These are phyloP conservation scores for Xylariaceae sp. DNA, from an alignment of 2,329 filamentous ascomycete genomes.

Conservation along the genomic window DNA sequence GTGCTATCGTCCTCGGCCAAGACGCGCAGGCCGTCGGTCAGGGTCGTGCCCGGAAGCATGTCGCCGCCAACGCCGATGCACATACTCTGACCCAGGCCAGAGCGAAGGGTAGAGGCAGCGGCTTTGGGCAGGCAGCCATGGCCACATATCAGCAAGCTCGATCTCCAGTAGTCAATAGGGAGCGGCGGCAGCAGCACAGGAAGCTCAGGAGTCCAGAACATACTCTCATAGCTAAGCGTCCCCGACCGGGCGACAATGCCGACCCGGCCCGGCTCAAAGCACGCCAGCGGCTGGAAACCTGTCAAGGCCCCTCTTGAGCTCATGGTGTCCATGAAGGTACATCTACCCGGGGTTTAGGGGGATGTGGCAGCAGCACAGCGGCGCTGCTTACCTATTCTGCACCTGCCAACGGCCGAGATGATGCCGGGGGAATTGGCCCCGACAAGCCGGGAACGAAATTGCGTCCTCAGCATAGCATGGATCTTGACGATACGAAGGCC, in stretches of 20 bases:
- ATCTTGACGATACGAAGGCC: conserved; percentile 49
- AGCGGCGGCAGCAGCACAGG: not conserved
- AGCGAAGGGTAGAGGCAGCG: conserved; percentile 62
- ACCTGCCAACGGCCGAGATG: conserved; percentile 62
- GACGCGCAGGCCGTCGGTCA: conserved; percentile 61
- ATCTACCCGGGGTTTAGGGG: no score
- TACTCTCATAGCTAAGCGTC: conserved; percentile 62
- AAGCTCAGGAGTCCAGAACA: conserved; percentile 1
- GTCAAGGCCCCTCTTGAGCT: no score
- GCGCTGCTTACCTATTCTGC: conserved; percentile 27
- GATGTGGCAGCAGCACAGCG: no score
- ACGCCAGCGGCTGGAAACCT: conserved; percentile 34
- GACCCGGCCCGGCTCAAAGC: conserved; percentile 47
- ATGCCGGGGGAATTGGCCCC: conserved; percentile 70
- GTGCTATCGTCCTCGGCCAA: conserved; percentile 61
- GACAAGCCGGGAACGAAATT: conserved; percentile 61
- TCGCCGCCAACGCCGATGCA: conserved; percentile 70
- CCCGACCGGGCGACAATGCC: conserved; percentile 69
- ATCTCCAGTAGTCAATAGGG: no score
- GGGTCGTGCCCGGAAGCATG: conserved; percentile 63
- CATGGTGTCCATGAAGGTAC: no score
- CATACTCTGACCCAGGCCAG: conserved; percentile 60
- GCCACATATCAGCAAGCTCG: conserved; percentile 7
- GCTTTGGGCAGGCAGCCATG: conserved; percentile 31
- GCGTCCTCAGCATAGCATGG: conserved; percentile 59